Evolutionary conservation across 106 monocot species (phyloP), one percentile per base, ranked within the genome.

Genomic region (Dioscorea alata): DNA sequence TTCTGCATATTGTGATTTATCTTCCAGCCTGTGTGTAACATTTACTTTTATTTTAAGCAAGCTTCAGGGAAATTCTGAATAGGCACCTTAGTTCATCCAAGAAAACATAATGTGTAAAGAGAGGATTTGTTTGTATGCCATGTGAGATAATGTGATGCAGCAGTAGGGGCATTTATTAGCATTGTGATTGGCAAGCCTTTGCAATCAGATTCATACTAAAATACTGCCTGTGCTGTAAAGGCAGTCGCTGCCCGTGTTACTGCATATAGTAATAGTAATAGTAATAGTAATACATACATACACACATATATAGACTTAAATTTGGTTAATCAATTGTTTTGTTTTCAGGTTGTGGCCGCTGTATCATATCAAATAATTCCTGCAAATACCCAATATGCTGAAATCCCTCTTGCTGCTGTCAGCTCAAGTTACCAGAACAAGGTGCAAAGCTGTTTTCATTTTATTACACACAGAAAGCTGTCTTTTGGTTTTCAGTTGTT

Each of bases 321-420:
- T 4, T 59, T 59, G 23, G 19, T 59, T 59, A 34, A 52, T n/a
- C 42, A 31, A 51, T 63, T 23, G 28, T 7, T 35, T 8, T 23
- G 54, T 31, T 33, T 70, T 22, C 65, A 92, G 92, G 92, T 88
- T 35, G 83, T 88, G 61, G 92, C 92, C 76, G 85, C 92, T 28
- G 31, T 92, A 4, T 85, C 92, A 63, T 92, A 79, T 76, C 92
- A 92, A 78, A 83, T 92, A 71, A 71, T 92, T 57, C 85, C 85
- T 28, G 19, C 59, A 66, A 88, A 92, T 35, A 81, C 76, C 50
- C 83, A 70, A 57, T 83, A 75, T 92, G 82, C 85, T 61, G 92
- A 92, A 79, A 86, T 92, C 74, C 92, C 92, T 56, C 88, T 88
- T 78, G 76, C 88, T 69, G 88, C 79, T 76, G 92, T 88, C 35